phyloP scores from a whole-genome alignment of 2,329 filamentous ascomycete species.

The Fusarium continuum region DNA sequence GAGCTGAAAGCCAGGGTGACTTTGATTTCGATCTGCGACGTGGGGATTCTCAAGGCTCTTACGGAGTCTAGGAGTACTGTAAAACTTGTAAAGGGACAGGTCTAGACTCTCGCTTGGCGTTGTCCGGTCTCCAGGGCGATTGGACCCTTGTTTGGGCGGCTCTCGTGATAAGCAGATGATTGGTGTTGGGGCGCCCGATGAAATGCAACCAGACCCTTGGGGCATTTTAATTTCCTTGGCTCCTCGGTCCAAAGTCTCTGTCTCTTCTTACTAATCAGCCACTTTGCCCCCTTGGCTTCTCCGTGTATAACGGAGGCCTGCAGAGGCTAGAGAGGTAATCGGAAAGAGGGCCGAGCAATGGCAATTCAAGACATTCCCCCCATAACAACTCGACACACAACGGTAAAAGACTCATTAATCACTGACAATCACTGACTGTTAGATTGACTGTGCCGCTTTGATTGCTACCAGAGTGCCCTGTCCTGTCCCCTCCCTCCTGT shows the following conservation, averaged over 20 bases:
- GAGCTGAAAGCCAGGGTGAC: constrained; percentile 3
- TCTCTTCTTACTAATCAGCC: too few relatives aligned
- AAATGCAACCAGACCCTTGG: constrained; percentile 5
- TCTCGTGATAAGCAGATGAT: constrained; percentile 17
- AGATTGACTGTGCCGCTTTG: constrained; percentile 15
- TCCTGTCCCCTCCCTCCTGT: neutral
- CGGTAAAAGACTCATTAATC: neutral
- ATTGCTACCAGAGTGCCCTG: constrained; percentile 9
- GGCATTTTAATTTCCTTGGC: neutral
- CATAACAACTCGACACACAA: neutral
- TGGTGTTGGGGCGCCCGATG: neutral
- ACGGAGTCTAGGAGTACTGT: too few relatives aligned
- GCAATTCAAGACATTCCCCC: constrained; percentile 2
- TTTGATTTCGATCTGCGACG: constrained; percentile 4
- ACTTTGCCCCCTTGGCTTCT: neutral
- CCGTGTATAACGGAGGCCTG: constrained; percentile 1
- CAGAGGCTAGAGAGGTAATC: neutral
- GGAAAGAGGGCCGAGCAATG: neutral
- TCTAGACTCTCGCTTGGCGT: neutral
- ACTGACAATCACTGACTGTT: constrained; percentile 2
- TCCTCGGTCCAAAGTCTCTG: neutral
- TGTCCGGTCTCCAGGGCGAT: neutral
- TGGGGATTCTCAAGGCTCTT: neutral
- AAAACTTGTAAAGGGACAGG: too few relatives aligned
- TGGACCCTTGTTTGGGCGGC: constrained; percentile 1